phyloP scores from a whole-genome alignment of 1,284 basidiomycete genomes.

The Sanguinoderma infundibulare region DNA sequence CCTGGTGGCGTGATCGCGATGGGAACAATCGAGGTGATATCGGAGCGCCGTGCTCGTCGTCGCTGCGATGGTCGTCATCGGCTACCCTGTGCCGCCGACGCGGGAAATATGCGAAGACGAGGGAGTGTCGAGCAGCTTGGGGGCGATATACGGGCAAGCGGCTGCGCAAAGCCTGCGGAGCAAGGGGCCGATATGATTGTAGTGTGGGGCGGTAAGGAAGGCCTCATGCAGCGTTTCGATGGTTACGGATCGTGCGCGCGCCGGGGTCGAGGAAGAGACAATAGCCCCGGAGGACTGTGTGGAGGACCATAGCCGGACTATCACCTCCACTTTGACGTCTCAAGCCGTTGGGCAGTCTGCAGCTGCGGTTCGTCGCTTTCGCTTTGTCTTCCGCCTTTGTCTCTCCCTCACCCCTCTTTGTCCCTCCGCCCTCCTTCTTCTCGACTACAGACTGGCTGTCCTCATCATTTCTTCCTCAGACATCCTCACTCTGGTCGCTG shows the following conservation, averaged over 20 bases:
- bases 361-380: conserved; percentile 16
- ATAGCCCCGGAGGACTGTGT: conserved; percentile 15
- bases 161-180: background rate
- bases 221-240: conserved; percentile 18
- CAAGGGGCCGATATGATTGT: background rate
- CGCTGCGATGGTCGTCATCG: background rate
- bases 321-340: conserved; percentile 1
- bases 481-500: conserved; percentile 23
- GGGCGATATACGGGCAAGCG: background rate
- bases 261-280: conserved; percentile 7
- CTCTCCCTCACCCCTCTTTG: conserved; percentile 13
- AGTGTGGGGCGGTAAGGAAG: background rate
- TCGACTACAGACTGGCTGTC: conserved; percentile 12
- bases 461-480: conserved; percentile 3
- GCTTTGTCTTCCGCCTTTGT: conserved; percentile 23
- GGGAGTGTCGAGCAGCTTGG: background rate
- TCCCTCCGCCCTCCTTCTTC: background rate
- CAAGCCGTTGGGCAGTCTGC: conserved; percentile 8
- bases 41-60: background rate
- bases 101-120: background rate
- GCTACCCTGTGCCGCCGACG: background rate
- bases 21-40: conserved; percentile 3
- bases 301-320: conserved; percentile 18
- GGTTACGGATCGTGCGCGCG: conserved; percentile 11
- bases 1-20: background rate